Percentiles rank a stretch among this genome's conserved stretches.
phyloP scores from a whole-genome alignment of 148 eudicot species.

The Arctostaphylos glauca region DNA sequence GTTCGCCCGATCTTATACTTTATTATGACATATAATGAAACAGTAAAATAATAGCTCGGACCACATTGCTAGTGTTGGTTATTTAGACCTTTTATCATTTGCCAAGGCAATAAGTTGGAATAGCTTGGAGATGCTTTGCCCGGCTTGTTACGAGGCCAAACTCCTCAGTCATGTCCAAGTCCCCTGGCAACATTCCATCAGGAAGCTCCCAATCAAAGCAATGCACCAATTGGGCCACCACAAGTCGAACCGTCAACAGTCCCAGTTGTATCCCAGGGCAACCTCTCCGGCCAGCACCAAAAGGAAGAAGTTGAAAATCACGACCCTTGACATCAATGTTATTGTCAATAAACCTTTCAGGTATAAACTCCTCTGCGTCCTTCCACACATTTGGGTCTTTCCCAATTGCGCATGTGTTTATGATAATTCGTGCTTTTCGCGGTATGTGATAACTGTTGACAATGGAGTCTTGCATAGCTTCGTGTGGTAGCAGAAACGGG shows the following conservation, averaged over 20 bases:
- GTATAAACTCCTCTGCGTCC: slow-evolving; percentile 24
- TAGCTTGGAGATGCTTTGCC: slow-evolving; percentile 21
- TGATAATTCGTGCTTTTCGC: slow-evolving; percentile 20
- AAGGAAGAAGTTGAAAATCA: slow-evolving; percentile 31
- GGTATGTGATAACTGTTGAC: slow-evolving; percentile 29
- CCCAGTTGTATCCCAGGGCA: slow-evolving; percentile 45
- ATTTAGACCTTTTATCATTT: too few relatives aligned
- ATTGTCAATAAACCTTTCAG: slow-evolving; percentile 31
- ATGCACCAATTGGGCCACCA: slow-evolving; percentile 39
- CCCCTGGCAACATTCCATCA: slow-evolving; percentile 14
- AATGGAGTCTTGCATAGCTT: slow-evolving; percentile 26
- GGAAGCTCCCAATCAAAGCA: slow-evolving; percentile 36
- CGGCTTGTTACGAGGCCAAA: slow-evolving; percentile 20
- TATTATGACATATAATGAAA: too few relatives aligned
- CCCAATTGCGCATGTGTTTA: slow-evolving; percentile 33
- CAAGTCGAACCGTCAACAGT: slow-evolving; percentile 19
- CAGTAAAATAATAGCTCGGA: too few relatives aligned
- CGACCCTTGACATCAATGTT: slow-evolving; percentile 25
- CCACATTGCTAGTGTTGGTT: too few relatives aligned
- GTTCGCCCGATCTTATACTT: too few relatives aligned
- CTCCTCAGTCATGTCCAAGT: slow-evolving; percentile 30
- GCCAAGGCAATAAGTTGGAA: slow-evolving; percentile 16
- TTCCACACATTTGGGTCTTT: slow-evolving; percentile 34
- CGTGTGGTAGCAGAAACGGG: slow-evolving; percentile 34
- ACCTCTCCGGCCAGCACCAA: slow-evolving; percentile 35